Base-by-base conservation (phyloP, 768 basidiomycete genomes). In the Amanita molliuscula region DNA sequence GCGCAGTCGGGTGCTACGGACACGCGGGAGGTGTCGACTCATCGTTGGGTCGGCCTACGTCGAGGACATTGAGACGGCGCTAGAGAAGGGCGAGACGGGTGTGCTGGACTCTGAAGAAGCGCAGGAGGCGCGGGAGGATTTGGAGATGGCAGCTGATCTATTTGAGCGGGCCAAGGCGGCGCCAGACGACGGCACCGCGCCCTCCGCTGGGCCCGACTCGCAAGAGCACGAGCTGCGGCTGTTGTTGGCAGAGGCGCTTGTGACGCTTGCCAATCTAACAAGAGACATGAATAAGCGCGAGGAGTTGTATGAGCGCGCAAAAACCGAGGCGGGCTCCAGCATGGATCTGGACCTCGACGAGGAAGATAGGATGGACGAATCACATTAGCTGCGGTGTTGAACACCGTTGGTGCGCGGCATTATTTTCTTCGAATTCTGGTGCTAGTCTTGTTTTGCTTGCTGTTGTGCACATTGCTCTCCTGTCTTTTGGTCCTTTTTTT, bases 211-310 rank as follows among this genome's bases (percentile, higher is more conserved):
- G 15, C 34, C 20, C n/a, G 57, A 48, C 20, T 50, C 13, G 20
- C 13, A 26, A 44, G 43, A 44, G 18, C 41, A 56, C 31, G 66
- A 71, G 54, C 55, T 71, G 47, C 59, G 55, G 21, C 48, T 54
- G 13, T 59, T 76, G 57, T 64, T 81, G 9, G 72, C 72, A 0
- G 81, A 83, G 60, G 77, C 79, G 20, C 64, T 82, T 11, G 51
- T 82, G 37, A 75, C 77, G 35, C 68, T 83, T 16, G 81, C 77
- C 25, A 82, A 81, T 58, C 58, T 83, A 34, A 80, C 78, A 2
- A 56, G 59, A 49, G 76, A 80, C 55, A 67, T 66, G 58, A 58
- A 55, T 36, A 62, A 67, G 53, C 66, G 76, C 29, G 79, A 81
- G 61, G 69, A 66, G 56, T 62, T 81, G 54, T 82, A 81, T 59